A percentile compares a stretch with the other conserved stretches of the same genome.
These are phyloP conservation scores for Stachybotrys chartarum DNA, from an alignment of 2,329 filamentous ascomycete species.

Conservation along the genomic window DNA sequence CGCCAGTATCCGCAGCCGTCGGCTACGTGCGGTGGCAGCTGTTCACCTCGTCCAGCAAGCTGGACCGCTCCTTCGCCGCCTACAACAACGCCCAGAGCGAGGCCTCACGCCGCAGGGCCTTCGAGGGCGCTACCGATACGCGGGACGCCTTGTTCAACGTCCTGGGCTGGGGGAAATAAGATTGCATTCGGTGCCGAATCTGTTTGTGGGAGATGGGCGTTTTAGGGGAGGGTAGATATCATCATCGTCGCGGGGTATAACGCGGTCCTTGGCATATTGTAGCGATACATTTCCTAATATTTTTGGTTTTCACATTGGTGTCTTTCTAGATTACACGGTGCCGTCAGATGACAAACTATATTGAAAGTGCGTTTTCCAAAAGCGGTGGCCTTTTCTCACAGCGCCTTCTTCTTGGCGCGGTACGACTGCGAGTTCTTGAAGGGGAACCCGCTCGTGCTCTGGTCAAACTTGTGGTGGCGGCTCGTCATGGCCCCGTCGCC, in stretches of 20 bases:
- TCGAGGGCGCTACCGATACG: neutral
- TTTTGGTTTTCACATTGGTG: neutral
- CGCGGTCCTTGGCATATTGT: neutral
- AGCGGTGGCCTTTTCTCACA: conserved; percentile 9
- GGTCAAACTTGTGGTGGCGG: conserved; percentile 27
- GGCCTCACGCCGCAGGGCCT: neutral
- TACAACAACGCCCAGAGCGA: neutral
- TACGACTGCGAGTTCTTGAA: conserved; percentile 30
- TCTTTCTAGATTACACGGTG: too few relatives aligned
- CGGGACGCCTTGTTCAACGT: neutral
- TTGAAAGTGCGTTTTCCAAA: too few relatives aligned
- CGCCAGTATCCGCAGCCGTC: neutral
- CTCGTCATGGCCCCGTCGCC: conserved; percentile 29
- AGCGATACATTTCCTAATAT: neutral
- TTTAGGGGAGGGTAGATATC: neutral
- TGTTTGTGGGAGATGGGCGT: neutral
- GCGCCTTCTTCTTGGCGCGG: conserved; percentile 28
- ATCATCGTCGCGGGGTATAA: neutral
- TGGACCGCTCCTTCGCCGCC: neutral
- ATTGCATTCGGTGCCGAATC: neutral
- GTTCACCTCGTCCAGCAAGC: neutral
- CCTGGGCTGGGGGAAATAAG: neutral
- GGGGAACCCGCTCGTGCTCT: conserved; percentile 31
- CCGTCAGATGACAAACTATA: too few relatives aligned
- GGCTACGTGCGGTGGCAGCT: neutral